These are phyloP conservation scores for Moringa oleifera DNA, from an alignment of 345 rosid species.

Conservation along the genomic window DNA sequence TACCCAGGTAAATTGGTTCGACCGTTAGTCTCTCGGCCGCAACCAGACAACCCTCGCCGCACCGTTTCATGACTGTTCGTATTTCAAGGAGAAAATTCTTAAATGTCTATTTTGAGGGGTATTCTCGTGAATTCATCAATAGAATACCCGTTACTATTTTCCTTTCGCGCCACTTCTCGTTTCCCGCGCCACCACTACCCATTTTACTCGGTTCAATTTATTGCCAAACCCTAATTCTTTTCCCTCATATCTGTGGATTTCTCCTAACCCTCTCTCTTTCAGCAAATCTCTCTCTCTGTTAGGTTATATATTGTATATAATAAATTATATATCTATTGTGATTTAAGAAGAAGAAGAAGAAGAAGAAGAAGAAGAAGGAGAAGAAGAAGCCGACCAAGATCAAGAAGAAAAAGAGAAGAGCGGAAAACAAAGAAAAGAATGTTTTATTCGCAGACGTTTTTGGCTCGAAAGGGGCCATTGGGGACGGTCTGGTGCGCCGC, in stretches of 20 bases:
- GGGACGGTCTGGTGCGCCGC: slow-evolving; percentile 92
- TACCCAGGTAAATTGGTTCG: too few relatives aligned
- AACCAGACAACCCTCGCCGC: neutral
- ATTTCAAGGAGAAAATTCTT: neutral
- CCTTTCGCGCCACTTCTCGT: neutral
- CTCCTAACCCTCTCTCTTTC: neutral
- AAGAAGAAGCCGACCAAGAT: too few relatives aligned
- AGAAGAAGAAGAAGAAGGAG: neutral
- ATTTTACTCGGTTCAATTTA: too few relatives aligned
- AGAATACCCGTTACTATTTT: neutral
- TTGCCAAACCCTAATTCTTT: too few relatives aligned
- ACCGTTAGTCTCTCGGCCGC: too few relatives aligned
- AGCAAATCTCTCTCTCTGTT: neutral
- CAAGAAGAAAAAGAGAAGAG: neutral
- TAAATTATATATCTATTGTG: too few relatives aligned
- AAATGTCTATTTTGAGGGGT: neutral
- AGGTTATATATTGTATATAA: too few relatives aligned
- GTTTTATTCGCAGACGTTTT: slow-evolving; percentile 75
- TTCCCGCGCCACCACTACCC: neutral
- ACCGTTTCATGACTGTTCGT: neutral
- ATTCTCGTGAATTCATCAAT: neutral
- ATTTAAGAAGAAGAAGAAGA: neutral
- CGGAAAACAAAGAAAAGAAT: slow-evolving; percentile 27
- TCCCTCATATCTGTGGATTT: neutral
- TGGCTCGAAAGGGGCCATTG: slow-evolving; percentile 70